A percentile compares a stretch with the other conserved stretches of the same genome.
Evolutionary conservation across 2,329 filamentous ascomycete genomes (phyloP).

Genomic region (Emericellopsis atlantica): DNA sequence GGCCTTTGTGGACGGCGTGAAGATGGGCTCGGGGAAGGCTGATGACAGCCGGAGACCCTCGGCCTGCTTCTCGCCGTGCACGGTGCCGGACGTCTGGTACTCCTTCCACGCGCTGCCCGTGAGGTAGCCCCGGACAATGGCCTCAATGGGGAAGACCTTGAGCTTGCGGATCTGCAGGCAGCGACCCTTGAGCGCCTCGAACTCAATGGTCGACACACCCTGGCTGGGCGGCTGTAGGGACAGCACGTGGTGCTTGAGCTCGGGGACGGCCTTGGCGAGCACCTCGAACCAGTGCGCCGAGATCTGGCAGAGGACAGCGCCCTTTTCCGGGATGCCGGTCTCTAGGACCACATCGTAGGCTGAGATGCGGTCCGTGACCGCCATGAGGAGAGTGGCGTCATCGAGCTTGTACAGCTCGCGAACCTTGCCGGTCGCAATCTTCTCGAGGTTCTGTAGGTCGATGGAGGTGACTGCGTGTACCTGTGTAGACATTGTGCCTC

Average conservation of each 20-base stretch:
- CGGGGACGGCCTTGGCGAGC: conserved; percentile 28
- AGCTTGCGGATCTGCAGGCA: conserved; percentile 68
- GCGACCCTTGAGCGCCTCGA: conserved; percentile 43
- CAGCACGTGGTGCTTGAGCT: conserved; percentile 40
- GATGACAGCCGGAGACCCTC: conserved; percentile 58
- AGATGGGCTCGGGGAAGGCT: conserved; percentile 54
- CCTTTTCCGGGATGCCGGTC: conserved; percentile 49
- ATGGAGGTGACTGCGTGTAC: conserved; percentile 12
- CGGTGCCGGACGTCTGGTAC: conserved; percentile 58
- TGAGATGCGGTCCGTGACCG: conserved; percentile 82
- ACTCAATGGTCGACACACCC: conserved; percentile 27
- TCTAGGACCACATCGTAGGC: conserved; percentile 87
- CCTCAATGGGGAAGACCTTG: conserved; percentile 50
- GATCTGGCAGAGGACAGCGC: conserved; percentile 31
- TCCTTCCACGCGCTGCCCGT: conserved; percentile 77
- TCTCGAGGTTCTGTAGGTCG: conserved; percentile 17
- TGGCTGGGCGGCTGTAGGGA: conserved; percentile 25
- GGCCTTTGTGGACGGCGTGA: conserved; percentile 77
- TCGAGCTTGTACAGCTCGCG: conserved; percentile 69
- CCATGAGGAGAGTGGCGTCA: conserved; percentile 59
- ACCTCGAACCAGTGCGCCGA: conserved; percentile 43
- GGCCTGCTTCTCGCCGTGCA: conserved; percentile 63
- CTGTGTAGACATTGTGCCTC: background rate
- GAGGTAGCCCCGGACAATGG: conserved; percentile 69
- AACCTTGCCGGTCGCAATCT: conserved; percentile 49